Percentiles rank a stretch among this genome's conserved stretches.
Conservation (phyloP, 345 rosid genomes). For the Gossypium arboreum region DNA sequence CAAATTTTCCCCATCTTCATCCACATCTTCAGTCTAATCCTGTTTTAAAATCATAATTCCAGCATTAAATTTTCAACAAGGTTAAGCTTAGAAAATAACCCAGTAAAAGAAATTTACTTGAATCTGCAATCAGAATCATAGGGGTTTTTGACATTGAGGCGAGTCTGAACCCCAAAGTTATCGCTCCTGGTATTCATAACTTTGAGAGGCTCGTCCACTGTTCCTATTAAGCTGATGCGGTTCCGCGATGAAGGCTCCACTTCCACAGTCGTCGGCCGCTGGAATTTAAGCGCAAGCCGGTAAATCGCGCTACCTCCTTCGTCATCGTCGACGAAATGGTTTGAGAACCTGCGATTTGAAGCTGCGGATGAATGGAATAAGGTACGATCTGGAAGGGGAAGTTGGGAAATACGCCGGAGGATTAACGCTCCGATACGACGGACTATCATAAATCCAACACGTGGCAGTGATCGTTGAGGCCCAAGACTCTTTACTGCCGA, state of each 20-base stretch:
- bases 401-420: constrained; percentile 22
- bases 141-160: constrained; percentile 37
- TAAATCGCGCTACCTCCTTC: constrained; percentile 43
- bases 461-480: background rate
- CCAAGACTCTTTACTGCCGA: background rate
- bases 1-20: constrained; percentile 43
- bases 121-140: constrained; percentile 29
- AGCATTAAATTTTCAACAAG: background rate
- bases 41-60: constrained; percentile 20
- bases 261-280: constrained; percentile 47
- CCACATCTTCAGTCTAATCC: constrained; percentile 52
- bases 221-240: constrained; percentile 55
- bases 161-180: constrained; percentile 38
- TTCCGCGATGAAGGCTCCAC: constrained; percentile 33
- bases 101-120: constrained; percentile 35
- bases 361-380: constrained; percentile 20
- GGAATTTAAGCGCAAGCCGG: constrained; percentile 44
- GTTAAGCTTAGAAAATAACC: background rate
- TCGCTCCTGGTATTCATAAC: constrained; percentile 11
- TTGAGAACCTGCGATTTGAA: constrained; percentile 24
- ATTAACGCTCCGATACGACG: constrained; percentile 24
- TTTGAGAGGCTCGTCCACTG: constrained; percentile 34
- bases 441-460: constrained; percentile 37
- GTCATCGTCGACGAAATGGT: constrained; percentile 28
- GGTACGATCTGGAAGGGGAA: constrained; percentile 22